Evolutionary conservation across 78 protist genomes (phyloP), one percentile per base, ranked within the genome.

Genomic region (Dictyostelium capitatum): DNA sequence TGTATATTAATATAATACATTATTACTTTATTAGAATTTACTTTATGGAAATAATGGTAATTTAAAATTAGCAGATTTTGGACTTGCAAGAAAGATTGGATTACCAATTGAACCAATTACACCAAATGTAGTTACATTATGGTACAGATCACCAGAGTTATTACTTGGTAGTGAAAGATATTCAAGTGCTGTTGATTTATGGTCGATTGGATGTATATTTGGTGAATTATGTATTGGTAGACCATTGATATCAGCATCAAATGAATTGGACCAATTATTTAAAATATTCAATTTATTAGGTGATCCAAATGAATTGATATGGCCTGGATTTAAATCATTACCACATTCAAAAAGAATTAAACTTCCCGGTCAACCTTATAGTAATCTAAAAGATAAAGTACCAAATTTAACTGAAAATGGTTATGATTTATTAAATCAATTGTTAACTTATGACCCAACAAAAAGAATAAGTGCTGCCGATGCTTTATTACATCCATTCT

Each of bases 91-190:
- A 7, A 98, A 99, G 2, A 96, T 83, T 85, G 97, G 97, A 32
- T 90, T 93, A 9, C 99, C 98, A 11, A 90, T 97, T 25, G 93
- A 92, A 28, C 75, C 97, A 1, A 96, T 89, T 92, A 98, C 99
- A 0, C 98, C 87, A 51, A 57, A 77, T 28, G 97, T 96, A 25
- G 94, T 98, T 4, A 98, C 99, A 2, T 90, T 99, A 15, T 98
- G 99, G 99, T 98, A 98, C 93, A 85, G 99, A 1, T 98, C 99
- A 6, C 99, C 99, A 1, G 99, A 99, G 41, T 85, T 99, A 51
- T 95, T 99, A 32, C 80, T 99, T 17, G 99, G 99, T 6, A 83
- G 96, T 14, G 89, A 78, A 77, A 32, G 83, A 62, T 99, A 99
- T 97, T 64, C 97, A 15, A 69, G 98, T 6, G 93, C 99, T 1